Evolutionary conservation across 768 basidiomycete species (phyloP).

Genomic region (Xerocomus brunneocitrinus): DNA sequence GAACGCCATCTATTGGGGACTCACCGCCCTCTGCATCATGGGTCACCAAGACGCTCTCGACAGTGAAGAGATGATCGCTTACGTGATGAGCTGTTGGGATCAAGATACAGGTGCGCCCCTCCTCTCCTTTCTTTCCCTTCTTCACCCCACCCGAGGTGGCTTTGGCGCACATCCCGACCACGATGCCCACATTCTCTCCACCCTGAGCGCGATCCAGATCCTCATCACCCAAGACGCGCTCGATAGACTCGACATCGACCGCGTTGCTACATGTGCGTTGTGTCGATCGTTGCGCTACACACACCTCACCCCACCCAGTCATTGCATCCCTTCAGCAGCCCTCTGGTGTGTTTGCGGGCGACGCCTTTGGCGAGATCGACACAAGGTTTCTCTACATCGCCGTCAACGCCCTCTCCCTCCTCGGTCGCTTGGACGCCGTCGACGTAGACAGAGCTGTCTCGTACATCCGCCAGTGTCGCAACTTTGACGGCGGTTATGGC

Average conservation of each 20-base stretch:
- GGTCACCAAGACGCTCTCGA: conserved; percentile 72
- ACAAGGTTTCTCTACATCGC: conserved; percentile 90
- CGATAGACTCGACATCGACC: conserved; percentile 62
- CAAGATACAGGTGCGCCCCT: conserved; percentile 65
- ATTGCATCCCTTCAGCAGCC: conserved; percentile 80
- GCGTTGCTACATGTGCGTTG: conserved; percentile 68
- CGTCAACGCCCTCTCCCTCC: conserved; percentile 75
- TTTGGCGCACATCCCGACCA: conserved; percentile 93
- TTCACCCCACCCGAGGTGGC: conserved; percentile 49
- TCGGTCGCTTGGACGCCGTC: conserved; percentile 67
- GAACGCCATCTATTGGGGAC: conserved; percentile 96
- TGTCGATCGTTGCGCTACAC: neutral
- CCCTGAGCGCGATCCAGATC: conserved; percentile 90
- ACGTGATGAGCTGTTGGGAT: conserved; percentile 95
- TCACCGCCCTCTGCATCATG: conserved; percentile 84
- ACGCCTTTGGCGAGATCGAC: conserved; percentile 87
- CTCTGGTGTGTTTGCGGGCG: conserved; percentile 87
- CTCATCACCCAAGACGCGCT: conserved; percentile 80
- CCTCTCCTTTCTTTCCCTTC: neutral
- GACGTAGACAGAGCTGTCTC: conserved; percentile 62
- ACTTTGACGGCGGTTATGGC: conserved; percentile 97
- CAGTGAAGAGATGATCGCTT: conserved; percentile 78
- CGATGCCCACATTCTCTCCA: conserved; percentile 84
- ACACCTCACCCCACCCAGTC: conserved; percentile 42
- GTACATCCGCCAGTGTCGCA: conserved; percentile 75